Evolutionary conservation across 1,284 basidiomycete species (phyloP).

Genomic region (Boletus semigastroideus): DNA sequence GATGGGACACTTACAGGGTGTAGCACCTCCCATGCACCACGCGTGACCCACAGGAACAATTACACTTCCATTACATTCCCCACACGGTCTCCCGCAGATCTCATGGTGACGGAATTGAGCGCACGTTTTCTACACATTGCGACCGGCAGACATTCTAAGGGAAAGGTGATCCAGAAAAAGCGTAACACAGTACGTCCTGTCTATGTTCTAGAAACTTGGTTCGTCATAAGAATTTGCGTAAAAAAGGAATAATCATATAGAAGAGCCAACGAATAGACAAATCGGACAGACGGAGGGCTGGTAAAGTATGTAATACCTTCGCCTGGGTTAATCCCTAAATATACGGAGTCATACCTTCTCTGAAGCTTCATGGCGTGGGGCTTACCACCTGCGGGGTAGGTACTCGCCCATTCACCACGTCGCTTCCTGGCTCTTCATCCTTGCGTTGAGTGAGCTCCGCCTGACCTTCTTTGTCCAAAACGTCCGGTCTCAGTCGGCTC

Average conservation of each 20-base stretch:
- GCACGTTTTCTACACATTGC: slow-evolving; percentile 22
- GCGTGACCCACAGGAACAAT: slow-evolving; percentile 10
- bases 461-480: slow-evolving; percentile 41
- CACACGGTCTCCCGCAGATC: slow-evolving; percentile 14
- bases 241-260: slow-evolving; percentile 41
- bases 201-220: slow-evolving; percentile 29
- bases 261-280: slow-evolving; percentile 37
- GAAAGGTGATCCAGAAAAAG: slow-evolving; percentile 8
- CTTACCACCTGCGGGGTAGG: slow-evolving; percentile 37
- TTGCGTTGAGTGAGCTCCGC: slow-evolving; percentile 21
- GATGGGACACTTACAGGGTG: slow-evolving; percentile 5
- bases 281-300: slow-evolving; percentile 20
- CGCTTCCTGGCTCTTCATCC: slow-evolving; percentile 30
- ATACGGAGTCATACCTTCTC: slow-evolving; percentile 32
- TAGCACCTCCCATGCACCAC: neutral
- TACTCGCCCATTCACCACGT: slow-evolving; percentile 31
- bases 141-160: slow-evolving; percentile 15
- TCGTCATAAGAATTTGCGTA: slow-evolving; percentile 28
- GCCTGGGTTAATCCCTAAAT: slow-evolving; percentile 28
- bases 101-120: slow-evolving; percentile 12
- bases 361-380: slow-evolving; percentile 32
- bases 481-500: slow-evolving; percentile 50
- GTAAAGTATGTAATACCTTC: slow-evolving; percentile 23
- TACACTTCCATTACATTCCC: slow-evolving; percentile 22
- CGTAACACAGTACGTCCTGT: slow-evolving; percentile 13